Percentiles rank a stretch among this genome's conserved stretches.
Conservation (phyloP, 768 basidiomycete genomes). For the Lentinula detonsa region DNA sequence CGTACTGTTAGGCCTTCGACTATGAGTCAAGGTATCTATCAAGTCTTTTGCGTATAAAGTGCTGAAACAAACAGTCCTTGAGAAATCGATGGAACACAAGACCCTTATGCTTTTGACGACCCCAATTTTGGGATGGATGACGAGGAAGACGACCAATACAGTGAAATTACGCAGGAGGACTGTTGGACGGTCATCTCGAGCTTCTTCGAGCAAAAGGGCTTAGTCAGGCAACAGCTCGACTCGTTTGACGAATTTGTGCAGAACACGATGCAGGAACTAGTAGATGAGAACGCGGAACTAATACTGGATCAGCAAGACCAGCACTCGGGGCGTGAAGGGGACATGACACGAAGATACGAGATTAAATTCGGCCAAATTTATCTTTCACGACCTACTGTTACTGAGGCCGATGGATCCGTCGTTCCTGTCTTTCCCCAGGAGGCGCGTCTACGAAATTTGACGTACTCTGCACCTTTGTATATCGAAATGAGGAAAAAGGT, state of each 20-base stretch:
- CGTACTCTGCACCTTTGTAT: constrained; percentile 93
- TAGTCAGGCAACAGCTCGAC: constrained; percentile 96
- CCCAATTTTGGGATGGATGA: constrained; percentile 50
- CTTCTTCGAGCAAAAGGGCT: constrained; percentile 96
- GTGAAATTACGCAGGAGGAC: constrained; percentile 87
- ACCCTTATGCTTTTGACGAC: constrained; percentile 56
- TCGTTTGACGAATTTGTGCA: constrained; percentile 99
- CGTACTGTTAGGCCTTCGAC: constrained; percentile 10
- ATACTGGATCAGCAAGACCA: constrained; percentile 96
- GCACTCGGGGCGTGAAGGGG: constrained; percentile 79
- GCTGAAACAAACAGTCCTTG: not conserved
- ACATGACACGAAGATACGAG: constrained; percentile 89
- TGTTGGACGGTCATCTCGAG: constrained; percentile 95
- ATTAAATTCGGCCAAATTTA: constrained; percentile 98
- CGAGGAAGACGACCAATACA: constrained; percentile 48
- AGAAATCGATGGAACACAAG: constrained; percentile 27
- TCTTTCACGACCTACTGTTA: constrained; percentile 89
- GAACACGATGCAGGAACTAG: constrained; percentile 98
- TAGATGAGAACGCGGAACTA: constrained; percentile 93
- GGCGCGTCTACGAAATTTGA: constrained; percentile 89
- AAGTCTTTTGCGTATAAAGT: constrained; percentile 4
- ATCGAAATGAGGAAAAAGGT: constrained; percentile 93
- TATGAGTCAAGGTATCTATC: constrained; percentile 50
- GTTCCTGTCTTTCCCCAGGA: constrained; percentile 96
- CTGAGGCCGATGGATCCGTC: constrained; percentile 92